Conservation (phyloP, 441 rosid genomes). For the Eruca vesicaria region DNA sequence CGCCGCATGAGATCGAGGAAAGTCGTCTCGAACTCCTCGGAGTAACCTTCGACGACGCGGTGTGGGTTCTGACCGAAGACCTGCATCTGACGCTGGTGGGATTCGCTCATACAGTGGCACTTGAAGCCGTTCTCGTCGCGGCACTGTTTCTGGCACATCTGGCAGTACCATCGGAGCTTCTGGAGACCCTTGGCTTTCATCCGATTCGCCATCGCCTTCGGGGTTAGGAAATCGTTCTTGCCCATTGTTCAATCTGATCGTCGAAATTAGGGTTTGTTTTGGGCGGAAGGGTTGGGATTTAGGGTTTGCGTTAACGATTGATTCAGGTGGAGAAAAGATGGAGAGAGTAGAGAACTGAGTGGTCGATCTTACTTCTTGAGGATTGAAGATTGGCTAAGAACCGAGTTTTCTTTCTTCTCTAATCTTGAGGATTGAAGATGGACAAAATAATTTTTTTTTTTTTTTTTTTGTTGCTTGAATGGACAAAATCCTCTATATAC, state of each 20-base stretch:
- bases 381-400: no score
- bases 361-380: no score
- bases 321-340: no score
- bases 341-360: no score
- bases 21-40: conserved; percentile 73
- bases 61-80: conserved; percentile 75
- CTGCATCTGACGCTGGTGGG: conserved; percentile 96
- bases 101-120: conserved; percentile 97
- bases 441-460: no score
- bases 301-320: no score
- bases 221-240: conserved; percentile 84
- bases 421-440: no score
- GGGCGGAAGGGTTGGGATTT: no score
- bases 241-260: conserved; percentile 58
- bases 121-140: conserved; percentile 97
- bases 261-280: no score
- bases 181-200: conserved; percentile 95
- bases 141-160: conserved; percentile 98
- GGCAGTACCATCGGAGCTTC: conserved; percentile 97
- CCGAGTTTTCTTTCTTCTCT: no score
- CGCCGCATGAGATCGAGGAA: conserved; percentile 81
- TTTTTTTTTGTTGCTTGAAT: no score
- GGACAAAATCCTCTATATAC: no score
- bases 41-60: conserved; percentile 79
- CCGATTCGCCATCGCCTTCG: conserved; percentile 85